phyloP scores from a whole-genome alignment of 2,329 filamentous ascomycete genomes.

The Alternaria metachromatica region DNA sequence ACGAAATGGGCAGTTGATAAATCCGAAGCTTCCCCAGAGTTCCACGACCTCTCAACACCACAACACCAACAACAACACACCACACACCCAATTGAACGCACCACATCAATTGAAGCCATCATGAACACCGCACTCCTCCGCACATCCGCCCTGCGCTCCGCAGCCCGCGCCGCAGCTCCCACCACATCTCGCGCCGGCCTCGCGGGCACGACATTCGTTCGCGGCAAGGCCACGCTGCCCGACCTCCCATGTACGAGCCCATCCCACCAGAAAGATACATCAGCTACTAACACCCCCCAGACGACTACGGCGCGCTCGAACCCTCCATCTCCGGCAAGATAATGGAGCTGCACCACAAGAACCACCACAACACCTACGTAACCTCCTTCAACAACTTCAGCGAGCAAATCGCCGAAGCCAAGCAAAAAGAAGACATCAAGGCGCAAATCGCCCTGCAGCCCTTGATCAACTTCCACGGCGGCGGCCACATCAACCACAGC shows the following conservation, averaged over 20 bases:
- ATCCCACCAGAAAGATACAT: not conserved
- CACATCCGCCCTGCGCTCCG: slow-evolving; percentile 72
- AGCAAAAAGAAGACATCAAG: slow-evolving; percentile 60
- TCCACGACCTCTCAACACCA: slow-evolving; percentile 3
- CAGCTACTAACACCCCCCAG: slow-evolving; percentile 54
- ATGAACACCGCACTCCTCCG: slow-evolving; percentile 83
- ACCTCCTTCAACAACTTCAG: slow-evolving; percentile 83
- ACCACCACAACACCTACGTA: slow-evolving; percentile 94
- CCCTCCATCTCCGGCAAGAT: slow-evolving; percentile 83
- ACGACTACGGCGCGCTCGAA: slow-evolving; percentile 97
- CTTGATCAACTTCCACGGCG: slow-evolving; percentile 71
- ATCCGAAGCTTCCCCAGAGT: slow-evolving; percentile 17
- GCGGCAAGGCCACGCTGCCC: slow-evolving; percentile 90
- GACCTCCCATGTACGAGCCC: slow-evolving; percentile 75
- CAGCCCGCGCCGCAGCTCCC: slow-evolving; percentile 71
- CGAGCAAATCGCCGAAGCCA: slow-evolving; percentile 70
- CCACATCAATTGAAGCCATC: slow-evolving; percentile 37
- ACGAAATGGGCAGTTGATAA: slow-evolving; percentile 34
- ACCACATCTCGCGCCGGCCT: slow-evolving; percentile 68
- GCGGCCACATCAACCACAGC: slow-evolving; percentile 70
- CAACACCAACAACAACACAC: slow-evolving; percentile 5
- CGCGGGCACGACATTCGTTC: slow-evolving; percentile 77
- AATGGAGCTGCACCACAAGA: slow-evolving; percentile 95
- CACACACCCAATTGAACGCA: slow-evolving; percentile 29
- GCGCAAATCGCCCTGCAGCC: slow-evolving; percentile 63